Evolutionary conservation across 768 basidiomycete species (phyloP).

Genomic region (Porphyrellus cyaneotinctus): DNA sequence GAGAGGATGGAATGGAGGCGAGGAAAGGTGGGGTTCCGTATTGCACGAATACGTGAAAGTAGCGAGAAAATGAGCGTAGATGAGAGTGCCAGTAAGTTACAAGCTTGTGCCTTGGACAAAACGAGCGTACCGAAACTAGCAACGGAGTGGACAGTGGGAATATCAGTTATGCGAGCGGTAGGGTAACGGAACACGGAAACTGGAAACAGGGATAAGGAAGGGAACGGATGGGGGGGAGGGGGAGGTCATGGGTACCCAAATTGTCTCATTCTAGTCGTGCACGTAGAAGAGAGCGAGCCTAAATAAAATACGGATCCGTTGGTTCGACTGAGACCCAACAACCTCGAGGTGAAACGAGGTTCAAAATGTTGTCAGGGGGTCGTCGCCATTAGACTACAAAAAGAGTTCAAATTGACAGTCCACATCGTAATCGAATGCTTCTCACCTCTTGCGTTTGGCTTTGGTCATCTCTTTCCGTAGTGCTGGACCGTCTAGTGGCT

Average conservation of each 20-base stretch:
- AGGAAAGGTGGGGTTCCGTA: slow-evolving; percentile 11
- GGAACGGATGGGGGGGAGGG: slow-evolving; percentile 10
- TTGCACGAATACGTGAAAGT: slow-evolving; percentile 16
- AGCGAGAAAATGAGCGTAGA: slow-evolving; percentile 29
- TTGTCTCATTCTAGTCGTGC: slow-evolving; percentile 25
- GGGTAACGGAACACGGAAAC: slow-evolving; percentile 25
- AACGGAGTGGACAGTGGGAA: slow-evolving; percentile 18
- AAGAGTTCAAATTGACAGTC: background rate
- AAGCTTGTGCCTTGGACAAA: slow-evolving; percentile 30
- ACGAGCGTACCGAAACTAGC: slow-evolving; percentile 22
- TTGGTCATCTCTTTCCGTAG: slow-evolving; percentile 98
- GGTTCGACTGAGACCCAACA: slow-evolving; percentile 4
- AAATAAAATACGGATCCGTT: slow-evolving; percentile 17
- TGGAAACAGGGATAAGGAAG: slow-evolving; percentile 19
- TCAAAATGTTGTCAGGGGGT: slow-evolving; percentile 21
- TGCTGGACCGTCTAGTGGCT: slow-evolving; percentile 91
- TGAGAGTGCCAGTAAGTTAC: slow-evolving; percentile 32
- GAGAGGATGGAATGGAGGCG: slow-evolving; percentile 6
- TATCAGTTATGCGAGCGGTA: slow-evolving; percentile 31
- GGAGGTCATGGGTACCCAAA: slow-evolving; percentile 27
- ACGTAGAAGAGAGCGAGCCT: slow-evolving; percentile 20
- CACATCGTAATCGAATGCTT: background rate
- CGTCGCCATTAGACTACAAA: slow-evolving; percentile 33
- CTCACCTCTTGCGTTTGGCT: slow-evolving; percentile 93
- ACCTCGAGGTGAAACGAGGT: slow-evolving; percentile 2